Conservation (phyloP, 2,329 filamentous ascomycete genomes). For the Calonectria fujianensis region DNA sequence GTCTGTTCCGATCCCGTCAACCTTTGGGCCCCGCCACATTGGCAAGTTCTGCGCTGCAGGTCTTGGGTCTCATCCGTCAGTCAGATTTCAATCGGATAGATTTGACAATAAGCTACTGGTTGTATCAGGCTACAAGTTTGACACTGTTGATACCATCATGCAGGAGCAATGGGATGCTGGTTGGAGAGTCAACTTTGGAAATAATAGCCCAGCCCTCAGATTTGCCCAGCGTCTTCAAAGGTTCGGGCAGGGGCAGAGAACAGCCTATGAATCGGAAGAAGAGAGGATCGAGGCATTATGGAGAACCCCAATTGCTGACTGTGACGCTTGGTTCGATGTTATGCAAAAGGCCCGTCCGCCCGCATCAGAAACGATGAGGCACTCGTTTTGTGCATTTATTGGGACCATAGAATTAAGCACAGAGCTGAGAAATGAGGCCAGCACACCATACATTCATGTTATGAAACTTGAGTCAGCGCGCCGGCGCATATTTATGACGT, state of each 20-base stretch:
- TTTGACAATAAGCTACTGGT: background rate
- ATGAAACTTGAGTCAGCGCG: background rate
- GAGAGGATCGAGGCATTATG: background rate
- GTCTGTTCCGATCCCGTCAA: background rate
- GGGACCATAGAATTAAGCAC: background rate
- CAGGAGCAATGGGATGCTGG: background rate
- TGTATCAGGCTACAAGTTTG: background rate
- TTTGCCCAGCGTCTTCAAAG: background rate
- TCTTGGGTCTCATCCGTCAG: background rate
- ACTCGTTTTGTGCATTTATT: background rate
- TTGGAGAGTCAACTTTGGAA: background rate
- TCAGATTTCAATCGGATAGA: background rate
- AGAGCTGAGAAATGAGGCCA: background rate
- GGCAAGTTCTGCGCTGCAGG: background rate
- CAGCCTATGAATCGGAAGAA: background rate
- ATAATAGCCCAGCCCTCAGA: background rate
- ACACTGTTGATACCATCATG: background rate
- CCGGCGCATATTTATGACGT: background rate
- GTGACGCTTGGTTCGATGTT: background rate
- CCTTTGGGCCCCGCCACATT: background rate
- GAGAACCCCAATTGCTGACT: slow-evolving; percentile 1
- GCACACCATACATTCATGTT: background rate
- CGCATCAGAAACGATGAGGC: background rate
- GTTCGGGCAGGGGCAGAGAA: background rate
- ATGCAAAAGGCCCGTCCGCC: background rate